A percentile compares a stretch with the other conserved stretches of the same genome.
Evolutionary conservation across 306 rosid genomes (phyloP).

Genomic region (Gillenia trifoliata): DNA sequence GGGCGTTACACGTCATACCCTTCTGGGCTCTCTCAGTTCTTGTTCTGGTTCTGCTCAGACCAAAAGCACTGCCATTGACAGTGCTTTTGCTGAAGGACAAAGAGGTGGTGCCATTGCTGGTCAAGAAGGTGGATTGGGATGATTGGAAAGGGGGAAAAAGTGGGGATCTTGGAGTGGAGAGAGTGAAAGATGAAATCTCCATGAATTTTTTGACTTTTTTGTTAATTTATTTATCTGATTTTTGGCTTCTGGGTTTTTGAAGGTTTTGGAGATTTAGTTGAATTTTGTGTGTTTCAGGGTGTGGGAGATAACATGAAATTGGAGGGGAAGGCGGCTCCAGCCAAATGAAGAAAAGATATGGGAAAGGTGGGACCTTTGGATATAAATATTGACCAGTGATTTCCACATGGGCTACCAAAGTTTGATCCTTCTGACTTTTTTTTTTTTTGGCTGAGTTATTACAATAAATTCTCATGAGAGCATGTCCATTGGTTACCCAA

Average conservation of each 20-base stretch:
- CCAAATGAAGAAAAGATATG: no score
- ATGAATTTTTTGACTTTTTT: constrained; percentile 12
- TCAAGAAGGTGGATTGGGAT: constrained; percentile 36
- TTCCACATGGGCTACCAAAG: background rate
- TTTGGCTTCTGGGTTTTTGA: constrained; percentile 12
- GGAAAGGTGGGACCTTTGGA: constrained; percentile 3
- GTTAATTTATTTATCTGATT: background rate
- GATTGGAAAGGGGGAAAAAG: constrained; percentile 34
- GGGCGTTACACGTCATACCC: constrained; percentile 66
- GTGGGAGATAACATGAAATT: constrained; percentile 1
- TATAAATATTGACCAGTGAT: constrained; percentile 6
- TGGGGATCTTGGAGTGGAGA: constrained; percentile 36
- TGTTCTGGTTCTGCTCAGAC: constrained; percentile 19
- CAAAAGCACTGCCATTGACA: constrained; percentile 12
- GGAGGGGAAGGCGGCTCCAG: background rate
- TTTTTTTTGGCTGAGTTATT: no score
- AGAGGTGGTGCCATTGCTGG: constrained; percentile 21
- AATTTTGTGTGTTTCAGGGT: constrained; percentile 31
- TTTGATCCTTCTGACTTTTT: background rate
- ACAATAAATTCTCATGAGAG: background rate
- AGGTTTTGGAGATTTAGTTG: constrained; percentile 14
- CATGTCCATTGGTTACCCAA: no score
- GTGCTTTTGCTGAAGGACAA: constrained; percentile 26
- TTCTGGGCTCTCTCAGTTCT: constrained; percentile 31
- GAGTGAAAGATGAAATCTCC: constrained; percentile 47